phyloP scores from a whole-genome alignment of 306 rosid species.

The Aeschynomene evenia region DNA sequence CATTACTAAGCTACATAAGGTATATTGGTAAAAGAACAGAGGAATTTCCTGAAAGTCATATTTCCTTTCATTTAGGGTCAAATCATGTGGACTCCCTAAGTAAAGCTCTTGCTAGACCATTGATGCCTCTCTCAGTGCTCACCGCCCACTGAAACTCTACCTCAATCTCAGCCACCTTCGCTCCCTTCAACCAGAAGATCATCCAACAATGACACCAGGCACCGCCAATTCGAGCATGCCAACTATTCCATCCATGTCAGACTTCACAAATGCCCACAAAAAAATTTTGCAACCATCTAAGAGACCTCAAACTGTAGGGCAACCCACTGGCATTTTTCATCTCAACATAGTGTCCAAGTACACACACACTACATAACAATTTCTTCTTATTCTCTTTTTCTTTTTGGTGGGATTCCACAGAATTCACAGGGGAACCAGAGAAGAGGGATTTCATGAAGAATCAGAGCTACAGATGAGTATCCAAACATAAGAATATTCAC shows the following conservation, averaged over 20 bases:
- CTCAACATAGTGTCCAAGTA: neutral
- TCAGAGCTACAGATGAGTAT: neutral
- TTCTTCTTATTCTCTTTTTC: neutral
- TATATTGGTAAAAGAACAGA: neutral
- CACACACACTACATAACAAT: neutral
- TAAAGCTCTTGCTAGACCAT: neutral
- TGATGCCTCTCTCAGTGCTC: conserved; percentile 11
- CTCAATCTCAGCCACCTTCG: conserved; percentile 31
- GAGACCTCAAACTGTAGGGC: neutral
- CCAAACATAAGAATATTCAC: conserved; percentile 28
- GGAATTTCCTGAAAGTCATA: neutral
- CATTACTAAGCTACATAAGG: neutral
- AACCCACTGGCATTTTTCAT: neutral
- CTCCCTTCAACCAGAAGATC: conserved; percentile 57
- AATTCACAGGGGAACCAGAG: conserved; percentile 1
- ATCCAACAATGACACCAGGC: conserved; percentile 62
- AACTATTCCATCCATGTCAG: neutral
- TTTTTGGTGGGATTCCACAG: neutral
- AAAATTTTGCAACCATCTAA: neutral
- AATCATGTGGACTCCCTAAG: neutral
- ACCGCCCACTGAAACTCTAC: conserved; percentile 1
- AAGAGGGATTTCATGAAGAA: neutral
- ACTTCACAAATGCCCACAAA: neutral
- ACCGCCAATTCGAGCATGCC: conserved; percentile 47
- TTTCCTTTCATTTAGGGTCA: neutral